phyloP scores from a whole-genome alignment of 176 grass and related monocot genomes.

The Thalia dealbata region DNA sequence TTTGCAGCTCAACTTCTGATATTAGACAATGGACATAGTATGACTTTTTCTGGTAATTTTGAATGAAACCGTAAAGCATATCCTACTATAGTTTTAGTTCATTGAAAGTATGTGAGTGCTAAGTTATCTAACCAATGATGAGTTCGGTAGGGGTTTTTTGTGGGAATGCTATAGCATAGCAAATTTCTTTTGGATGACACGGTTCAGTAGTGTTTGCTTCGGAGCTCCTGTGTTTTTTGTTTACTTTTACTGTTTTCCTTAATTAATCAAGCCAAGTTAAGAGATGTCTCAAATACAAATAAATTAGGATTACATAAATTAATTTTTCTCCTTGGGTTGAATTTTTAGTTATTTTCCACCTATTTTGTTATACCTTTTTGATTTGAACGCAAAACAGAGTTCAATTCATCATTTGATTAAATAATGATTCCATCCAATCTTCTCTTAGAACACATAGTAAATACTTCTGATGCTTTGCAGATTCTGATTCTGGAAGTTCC shows the following conservation, averaged over 20 bases:
- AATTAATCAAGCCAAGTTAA: not conserved
- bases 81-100: not conserved
- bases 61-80: not conserved
- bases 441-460: not conserved
- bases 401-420: not conserved
- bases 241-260: not conserved
- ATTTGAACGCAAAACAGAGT: not conserved
- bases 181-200: not conserved
- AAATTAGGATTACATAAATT: not conserved
- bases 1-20: not conserved
- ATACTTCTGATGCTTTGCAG: constrained; percentile 28
- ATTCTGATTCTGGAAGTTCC: constrained; percentile 84
- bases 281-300: not conserved
- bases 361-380: not conserved
- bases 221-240: not conserved
- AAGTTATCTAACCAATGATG: too few species aligned
- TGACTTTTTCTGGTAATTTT: not conserved
- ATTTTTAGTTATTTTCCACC: not conserved
- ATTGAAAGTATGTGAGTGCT: too few species aligned
- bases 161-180: too few species aligned
- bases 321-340: not conserved
- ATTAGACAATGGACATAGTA: not conserved
- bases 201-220: not conserved
- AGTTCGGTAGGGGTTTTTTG: too few species aligned
- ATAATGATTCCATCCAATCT: not conserved